Base-by-base conservation (phyloP, 176 grass and related monocot species). In the Metroxylon sagu region DNA sequence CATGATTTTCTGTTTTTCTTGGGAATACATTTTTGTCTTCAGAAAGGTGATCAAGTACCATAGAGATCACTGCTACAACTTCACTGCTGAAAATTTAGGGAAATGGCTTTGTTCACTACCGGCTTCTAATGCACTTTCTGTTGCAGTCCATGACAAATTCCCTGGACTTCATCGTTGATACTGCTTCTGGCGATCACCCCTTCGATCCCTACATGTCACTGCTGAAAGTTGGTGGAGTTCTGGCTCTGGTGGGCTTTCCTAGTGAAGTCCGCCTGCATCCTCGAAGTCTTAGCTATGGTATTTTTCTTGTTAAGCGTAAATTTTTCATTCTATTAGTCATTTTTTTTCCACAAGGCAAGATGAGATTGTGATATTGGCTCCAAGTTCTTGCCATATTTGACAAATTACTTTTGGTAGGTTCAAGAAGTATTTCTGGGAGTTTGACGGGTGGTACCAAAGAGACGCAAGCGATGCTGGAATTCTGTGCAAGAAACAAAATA, bases 151-250 rank as follows among this genome's bases (percentile, higher is more conserved):
- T 89, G 63, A 77, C 72, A 57, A 80, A 53, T 4, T 85, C 80
- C 28, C 59, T 89, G 63, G 59, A 95, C 63, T 95, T 86, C 82
- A 95, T 95, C 25, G 14, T 95, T 8, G 85, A 95, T 52, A 75
- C 82, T 19, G 79, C 82, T 3, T 77, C 90, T 19, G 85, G 85
- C 12, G 66, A 86, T 58, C 90, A 95, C 70, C 82, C 82, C 19
- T 86, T 95, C 0, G 90, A 95, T 65, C 85, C 82, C 3, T 95
- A 89, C 68, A 67, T 95, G 4, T 75, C 77, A 7, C 77, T 89
- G 5, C 82, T 95, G 23, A 86, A 84, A 67, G 61, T 95, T 64
- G 70, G 75, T 54, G 90, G 90, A 4, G 66, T 81, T 12, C 80
- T 95, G 79, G 59, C 12, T n/a, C 49, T 95, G 1, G 54, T 89